Evolutionary conservation across 768 basidiomycete genomes (phyloP).

Genomic region (Panus rudis): DNA sequence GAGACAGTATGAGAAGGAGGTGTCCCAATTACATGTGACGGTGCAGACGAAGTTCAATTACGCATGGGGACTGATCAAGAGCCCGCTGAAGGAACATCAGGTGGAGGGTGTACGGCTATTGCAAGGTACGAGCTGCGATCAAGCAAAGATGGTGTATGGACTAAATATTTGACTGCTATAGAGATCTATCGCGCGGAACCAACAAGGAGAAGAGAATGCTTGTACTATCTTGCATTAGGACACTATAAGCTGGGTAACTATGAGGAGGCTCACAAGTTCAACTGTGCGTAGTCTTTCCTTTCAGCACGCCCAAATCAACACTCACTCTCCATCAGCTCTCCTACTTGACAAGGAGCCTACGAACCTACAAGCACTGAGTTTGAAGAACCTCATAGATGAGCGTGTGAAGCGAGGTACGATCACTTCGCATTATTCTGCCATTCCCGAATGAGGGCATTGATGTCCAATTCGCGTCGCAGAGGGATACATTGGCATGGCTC

Average conservation of each 20-base stretch:
- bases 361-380: slow-evolving; percentile 88
- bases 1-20: slow-evolving; percentile 85
- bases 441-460: slow-evolving; percentile 1
- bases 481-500: slow-evolving; percentile 97
- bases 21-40: slow-evolving; percentile 75
- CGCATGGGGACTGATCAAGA: slow-evolving; percentile 95
- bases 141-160: too few species aligned
- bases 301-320: slow-evolving; percentile 2
- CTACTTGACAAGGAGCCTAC: slow-evolving; percentile 88
- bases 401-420: slow-evolving; percentile 71
- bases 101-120: slow-evolving; percentile 87
- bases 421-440: neutral
- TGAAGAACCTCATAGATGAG: slow-evolving; percentile 79
- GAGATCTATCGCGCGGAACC: slow-evolving; percentile 92
- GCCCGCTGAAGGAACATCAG: slow-evolving; percentile 76
- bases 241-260: slow-evolving; percentile 97
- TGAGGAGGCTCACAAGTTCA: slow-evolving; percentile 87
- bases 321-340: slow-evolving; percentile 43
- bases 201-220: slow-evolving; percentile 81
- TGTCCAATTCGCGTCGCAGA: slow-evolving; percentile 40
- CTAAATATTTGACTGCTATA: slow-evolving; percentile 24
- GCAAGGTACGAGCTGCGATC: slow-evolving; percentile 54
- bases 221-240: slow-evolving; percentile 94
- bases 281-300: slow-evolving; percentile 50
- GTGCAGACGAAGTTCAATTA: slow-evolving; percentile 97